phyloP scores from a whole-genome alignment of 768 basidiomycete species.

The Boletus sensibilis region DNA sequence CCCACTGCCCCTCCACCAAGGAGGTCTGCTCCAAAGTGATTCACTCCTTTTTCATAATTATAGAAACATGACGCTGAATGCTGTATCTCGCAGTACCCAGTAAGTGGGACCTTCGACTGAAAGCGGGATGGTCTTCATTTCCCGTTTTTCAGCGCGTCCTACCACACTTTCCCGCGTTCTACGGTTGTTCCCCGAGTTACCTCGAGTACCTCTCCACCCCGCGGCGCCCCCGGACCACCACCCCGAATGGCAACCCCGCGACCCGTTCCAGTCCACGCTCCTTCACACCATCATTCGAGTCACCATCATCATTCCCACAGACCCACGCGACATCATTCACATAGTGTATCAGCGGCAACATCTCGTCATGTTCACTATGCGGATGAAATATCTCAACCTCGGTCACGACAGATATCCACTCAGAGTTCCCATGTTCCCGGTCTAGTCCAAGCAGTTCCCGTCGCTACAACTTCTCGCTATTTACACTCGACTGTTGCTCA shows the following conservation, averaged over 20 bases:
- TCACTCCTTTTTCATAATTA: background rate
- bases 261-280: background rate
- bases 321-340: constrained; percentile 4
- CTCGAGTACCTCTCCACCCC: background rate
- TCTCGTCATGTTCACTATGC: constrained; percentile 29
- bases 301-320: background rate
- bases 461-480: background rate
- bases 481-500: background rate
- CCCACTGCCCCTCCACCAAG: constrained; percentile 16
- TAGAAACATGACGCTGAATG: constrained; percentile 5
- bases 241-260: constrained; percentile 4
- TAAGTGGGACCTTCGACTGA: constrained; percentile 22
- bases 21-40: constrained; percentile 23
- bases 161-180: constrained; percentile 32
- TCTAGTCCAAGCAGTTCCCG: background rate
- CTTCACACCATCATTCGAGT: constrained; percentile 9
- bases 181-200: background rate
- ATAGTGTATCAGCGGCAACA: constrained; percentile 13
- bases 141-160: constrained; percentile 18
- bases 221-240: background rate
- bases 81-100: constrained; percentile 16
- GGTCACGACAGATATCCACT: constrained; percentile 10
- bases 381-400: constrained; percentile 11
- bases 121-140: constrained; percentile 12
- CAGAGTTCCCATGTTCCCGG: constrained; percentile 1